phyloP scores from a whole-genome alignment of 805 yeast genomes.

The Hermanozyma aechmeae region DNA sequence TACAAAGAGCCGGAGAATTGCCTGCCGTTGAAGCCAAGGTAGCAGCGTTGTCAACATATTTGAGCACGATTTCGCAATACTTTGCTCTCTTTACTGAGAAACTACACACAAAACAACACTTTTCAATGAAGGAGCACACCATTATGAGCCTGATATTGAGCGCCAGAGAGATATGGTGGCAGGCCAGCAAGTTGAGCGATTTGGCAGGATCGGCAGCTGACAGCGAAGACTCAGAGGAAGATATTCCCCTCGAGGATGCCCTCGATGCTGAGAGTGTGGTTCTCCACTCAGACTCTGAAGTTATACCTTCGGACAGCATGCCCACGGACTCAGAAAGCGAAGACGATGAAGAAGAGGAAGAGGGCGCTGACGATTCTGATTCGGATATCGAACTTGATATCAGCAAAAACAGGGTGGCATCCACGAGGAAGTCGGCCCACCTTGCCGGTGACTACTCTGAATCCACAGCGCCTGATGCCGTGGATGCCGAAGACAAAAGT shows the following conservation, averaged over 20 bases:
- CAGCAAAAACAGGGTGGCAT: neutral
- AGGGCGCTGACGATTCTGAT: conserved; percentile 1
- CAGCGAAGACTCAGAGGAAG: too few species aligned
- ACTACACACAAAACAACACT: conserved; percentile 42
- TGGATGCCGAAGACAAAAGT: conserved; percentile 80
- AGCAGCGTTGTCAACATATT: conserved; percentile 67
- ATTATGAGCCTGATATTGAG: conserved; percentile 82
- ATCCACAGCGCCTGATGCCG: conserved; percentile 55
- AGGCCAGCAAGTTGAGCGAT: conserved; percentile 51
- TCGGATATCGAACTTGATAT: neutral
- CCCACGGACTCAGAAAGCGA: conserved; percentile 7
- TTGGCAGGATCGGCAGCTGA: too few species aligned
- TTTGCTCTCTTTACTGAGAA: conserved; percentile 63
- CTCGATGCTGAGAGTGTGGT: neutral
- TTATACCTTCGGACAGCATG: conserved; percentile 3
- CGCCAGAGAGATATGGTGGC: conserved; percentile 84
- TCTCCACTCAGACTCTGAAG: neutral
- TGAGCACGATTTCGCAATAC: conserved; percentile 71
- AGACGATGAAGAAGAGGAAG: conserved; percentile 2
- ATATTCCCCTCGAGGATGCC: too few species aligned
- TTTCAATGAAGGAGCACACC: conserved; percentile 74
- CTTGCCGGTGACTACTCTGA: conserved; percentile 58
- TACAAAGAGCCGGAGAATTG: conserved; percentile 16
- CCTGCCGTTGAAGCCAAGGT: conserved; percentile 42
- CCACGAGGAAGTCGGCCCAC: too few species aligned